These are phyloP conservation scores for Tephrocybe sp. DNA, from an alignment of 768 basidiomycete genomes.

Conservation along the genomic window DNA sequence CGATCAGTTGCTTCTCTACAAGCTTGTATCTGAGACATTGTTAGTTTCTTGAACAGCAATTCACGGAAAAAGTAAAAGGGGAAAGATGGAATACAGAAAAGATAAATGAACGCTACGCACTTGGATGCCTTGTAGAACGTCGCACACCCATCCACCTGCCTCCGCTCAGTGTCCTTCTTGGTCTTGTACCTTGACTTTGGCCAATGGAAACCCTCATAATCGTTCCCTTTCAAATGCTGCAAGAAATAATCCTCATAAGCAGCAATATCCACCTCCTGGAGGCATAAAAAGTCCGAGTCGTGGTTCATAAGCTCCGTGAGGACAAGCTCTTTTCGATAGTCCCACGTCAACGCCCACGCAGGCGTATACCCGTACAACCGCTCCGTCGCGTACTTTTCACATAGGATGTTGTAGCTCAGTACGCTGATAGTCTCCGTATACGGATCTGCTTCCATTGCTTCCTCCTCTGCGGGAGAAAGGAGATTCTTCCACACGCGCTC, in stretches of 20 bases:
- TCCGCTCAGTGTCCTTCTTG: constrained; percentile 83
- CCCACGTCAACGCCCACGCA: constrained; percentile 94
- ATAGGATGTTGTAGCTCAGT: constrained; percentile 92
- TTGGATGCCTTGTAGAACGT: constrained; percentile 90
- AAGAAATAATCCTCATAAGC: constrained; percentile 92
- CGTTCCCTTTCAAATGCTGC: constrained; percentile 65
- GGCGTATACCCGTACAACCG: constrained; percentile 95
- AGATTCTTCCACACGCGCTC: constrained; percentile 74
- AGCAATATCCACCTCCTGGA: constrained; percentile 93
- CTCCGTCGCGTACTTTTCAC: constrained; percentile 86
- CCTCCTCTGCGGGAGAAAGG: constrained; percentile 54
- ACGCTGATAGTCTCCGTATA: constrained; percentile 75
- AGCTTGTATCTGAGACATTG: constrained; percentile 69
- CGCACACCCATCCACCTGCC: constrained; percentile 93
- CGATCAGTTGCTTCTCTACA: constrained; percentile 90
- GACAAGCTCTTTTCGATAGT: constrained; percentile 87
- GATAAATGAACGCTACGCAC: constrained; percentile 44
- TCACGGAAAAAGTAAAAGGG: background rate
- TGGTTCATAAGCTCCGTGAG: constrained; percentile 79
- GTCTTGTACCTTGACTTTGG: constrained; percentile 92
- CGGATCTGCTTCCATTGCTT: constrained; percentile 58
- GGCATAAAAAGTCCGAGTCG: constrained; percentile 85
- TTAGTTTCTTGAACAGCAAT: constrained; percentile 12
- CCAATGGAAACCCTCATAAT: constrained; percentile 90
- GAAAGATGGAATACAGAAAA: background rate